Evolutionary conservation across 805 yeast genomes (phyloP).

Genomic region (Wickerhamomyces silvicola): DNA sequence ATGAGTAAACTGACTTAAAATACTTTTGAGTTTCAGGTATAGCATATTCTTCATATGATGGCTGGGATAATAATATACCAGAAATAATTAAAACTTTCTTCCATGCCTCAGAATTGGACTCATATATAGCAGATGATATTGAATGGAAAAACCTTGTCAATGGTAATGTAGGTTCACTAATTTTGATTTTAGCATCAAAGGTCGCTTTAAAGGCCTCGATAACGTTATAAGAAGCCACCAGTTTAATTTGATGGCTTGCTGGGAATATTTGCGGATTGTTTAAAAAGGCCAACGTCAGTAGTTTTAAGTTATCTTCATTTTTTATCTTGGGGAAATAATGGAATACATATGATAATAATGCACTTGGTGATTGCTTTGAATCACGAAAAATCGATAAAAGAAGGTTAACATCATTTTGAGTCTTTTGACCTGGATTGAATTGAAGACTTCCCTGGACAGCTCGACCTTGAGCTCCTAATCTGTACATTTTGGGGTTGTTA

Average conservation of each 20-base stretch:
- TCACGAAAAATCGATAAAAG: constrained; percentile 11
- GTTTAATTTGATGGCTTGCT: constrained; percentile 5
- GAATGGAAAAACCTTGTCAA: constrained; percentile 32
- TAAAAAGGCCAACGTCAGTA: constrained; percentile 34
- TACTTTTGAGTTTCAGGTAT: constrained; percentile 27
- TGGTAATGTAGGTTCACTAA: constrained; percentile 39
- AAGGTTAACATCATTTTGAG: constrained; percentile 25
- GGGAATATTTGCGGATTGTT: constrained; percentile 29
- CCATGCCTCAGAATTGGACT: constrained; percentile 33
- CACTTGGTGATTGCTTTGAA: constrained; percentile 3
- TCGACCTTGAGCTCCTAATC: constrained; percentile 22
- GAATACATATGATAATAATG: constrained; percentile 33
- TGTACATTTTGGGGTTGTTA: constrained; percentile 14
- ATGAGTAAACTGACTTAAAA: constrained; percentile 31
- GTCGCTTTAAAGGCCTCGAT: constrained; percentile 42
- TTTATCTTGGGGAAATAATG: constrained; percentile 41
- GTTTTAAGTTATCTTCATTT: constrained; percentile 34
- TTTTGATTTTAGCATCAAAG: constrained; percentile 35
- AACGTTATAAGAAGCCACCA: constrained; percentile 28
- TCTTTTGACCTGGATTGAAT: constrained; percentile 24
- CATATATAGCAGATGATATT: constrained; percentile 25
- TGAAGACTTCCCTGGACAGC: constrained; percentile 25
- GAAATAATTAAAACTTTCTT: constrained; percentile 37
- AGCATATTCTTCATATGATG: constrained; percentile 26
- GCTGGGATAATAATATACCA: constrained; percentile 33